Evolutionary conservation across 257 asterid genomes (phyloP), one percentile per base, ranked within the genome.

Genomic region (Echium plantagineum): DNA sequence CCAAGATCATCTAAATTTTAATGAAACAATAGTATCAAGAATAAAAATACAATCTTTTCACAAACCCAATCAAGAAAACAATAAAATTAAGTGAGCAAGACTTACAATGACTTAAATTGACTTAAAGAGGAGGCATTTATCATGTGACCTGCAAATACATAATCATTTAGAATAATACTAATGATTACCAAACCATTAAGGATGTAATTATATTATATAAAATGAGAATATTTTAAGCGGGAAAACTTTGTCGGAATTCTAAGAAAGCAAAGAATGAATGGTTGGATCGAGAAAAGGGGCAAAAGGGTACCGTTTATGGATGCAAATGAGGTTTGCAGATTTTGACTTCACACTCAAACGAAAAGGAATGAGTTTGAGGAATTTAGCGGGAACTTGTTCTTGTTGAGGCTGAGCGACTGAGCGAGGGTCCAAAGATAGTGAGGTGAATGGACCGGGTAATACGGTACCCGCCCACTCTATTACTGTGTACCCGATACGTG

Each of bases 31-130:
- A 28, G 6, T 28, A 28, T 28, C 32, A 28, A 3, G 51, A 63
- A 32, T 8, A 52, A 51, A 63, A 31, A 17, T 8, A 5, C 18
- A 19, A 19, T 35, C 30, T 24, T 31, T 46, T 15, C 0, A 52
- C 19, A 16, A 12, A 68, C 28, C 42, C 6, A 0, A 48, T 21
- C 19, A 15, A 68, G 32, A 42, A 5, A 35, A 52, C 58, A 66
- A 38, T 22, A 28, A 38, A 19, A 47, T 58, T 8, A 24, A 28
- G 69, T 56, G 46, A 7, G 46, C 13, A 21, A 69, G 63, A 75
- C 93, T 79, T 77, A 84, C 81, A 79, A 68, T 65, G 80, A 67
- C 68, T 67, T 81, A 17, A 65, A 74, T 53, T 78, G 26, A 56
- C 72, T 46, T 61, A 69, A 78, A 58, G 57, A 51, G 74, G 78